Evolutionary conservation across 192 early-diverging fungal species (phyloP).

Genomic region (Chytriomyces confervae): DNA sequence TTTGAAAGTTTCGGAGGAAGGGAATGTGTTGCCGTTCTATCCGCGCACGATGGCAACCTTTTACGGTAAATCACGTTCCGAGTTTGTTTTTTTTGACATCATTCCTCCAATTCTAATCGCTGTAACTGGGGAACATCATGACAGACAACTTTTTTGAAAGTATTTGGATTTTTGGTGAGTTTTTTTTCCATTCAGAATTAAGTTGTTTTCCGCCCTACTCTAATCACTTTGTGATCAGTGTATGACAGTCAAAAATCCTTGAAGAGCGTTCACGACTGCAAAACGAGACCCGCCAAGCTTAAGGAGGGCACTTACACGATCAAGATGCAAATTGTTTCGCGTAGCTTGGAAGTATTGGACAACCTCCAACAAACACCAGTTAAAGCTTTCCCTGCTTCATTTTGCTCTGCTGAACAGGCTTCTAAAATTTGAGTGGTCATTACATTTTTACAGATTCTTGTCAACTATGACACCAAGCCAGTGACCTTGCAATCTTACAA

Average conservation of each 20-base stretch:
- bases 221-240: slow-evolving; percentile 38
- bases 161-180: neutral
- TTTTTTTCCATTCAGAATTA: neutral
- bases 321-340: slow-evolving; percentile 77
- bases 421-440: neutral
- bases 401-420: neutral
- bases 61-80: slow-evolving; percentile 65
- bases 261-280: slow-evolving; percentile 64
- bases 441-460: slow-evolving; percentile 43
- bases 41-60: slow-evolving; percentile 68
- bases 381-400: neutral
- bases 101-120: neutral
- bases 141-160: slow-evolving; percentile 48
- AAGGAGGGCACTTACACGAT: slow-evolving; percentile 83
- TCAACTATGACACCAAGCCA: slow-evolving; percentile 67
- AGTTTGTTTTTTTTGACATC: neutral
- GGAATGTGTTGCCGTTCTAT: slow-evolving; percentile 63
- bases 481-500: slow-evolving; percentile 61
- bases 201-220: slow-evolving; percentile 12
- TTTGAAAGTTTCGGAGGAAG: slow-evolving; percentile 60
- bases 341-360: slow-evolving; percentile 72
- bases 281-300: slow-evolving; percentile 72
- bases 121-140: neutral
- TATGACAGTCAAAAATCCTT: slow-evolving; percentile 83
- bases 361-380: slow-evolving; percentile 66